These are phyloP conservation scores for Filosporella fistucella DNA, from an alignment of 495 filamentous ascomycete species.

Conservation along the genomic window DNA sequence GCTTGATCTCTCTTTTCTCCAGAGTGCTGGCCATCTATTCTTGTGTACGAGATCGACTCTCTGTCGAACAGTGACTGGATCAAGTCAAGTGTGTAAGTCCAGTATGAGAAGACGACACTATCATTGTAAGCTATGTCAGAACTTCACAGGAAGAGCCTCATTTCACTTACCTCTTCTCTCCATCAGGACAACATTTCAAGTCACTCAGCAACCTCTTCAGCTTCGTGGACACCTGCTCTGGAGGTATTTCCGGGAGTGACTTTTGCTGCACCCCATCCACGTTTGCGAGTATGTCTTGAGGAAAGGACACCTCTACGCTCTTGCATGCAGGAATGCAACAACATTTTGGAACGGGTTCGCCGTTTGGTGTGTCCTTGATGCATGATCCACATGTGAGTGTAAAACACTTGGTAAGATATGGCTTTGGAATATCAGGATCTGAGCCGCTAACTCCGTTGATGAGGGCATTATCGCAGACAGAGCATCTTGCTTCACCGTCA, in stretches of 20 bases:
- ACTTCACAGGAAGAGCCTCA: too few species aligned
- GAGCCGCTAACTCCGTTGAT: neutral
- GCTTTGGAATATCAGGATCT: constrained; percentile 1
- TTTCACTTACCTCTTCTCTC: constrained; percentile 29
- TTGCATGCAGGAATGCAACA: neutral
- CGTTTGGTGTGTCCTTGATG: neutral
- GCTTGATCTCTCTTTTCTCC: constrained; percentile 29
- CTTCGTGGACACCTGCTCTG: constrained; percentile 19
- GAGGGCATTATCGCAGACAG: constrained; percentile 1
- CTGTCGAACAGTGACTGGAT: constrained; percentile 30
- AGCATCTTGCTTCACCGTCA: constrained; percentile 2
- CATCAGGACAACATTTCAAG: constrained; percentile 9
- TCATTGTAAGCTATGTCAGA: too few species aligned
- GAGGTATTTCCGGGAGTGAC: neutral
- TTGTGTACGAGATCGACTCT: constrained; percentile 24
- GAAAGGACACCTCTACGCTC: constrained; percentile 5
- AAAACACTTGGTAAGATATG: constrained; percentile 4
- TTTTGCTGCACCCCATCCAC: neutral
- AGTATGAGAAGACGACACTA: constrained; percentile 43
- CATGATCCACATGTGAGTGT: constrained; percentile 7
- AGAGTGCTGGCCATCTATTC: constrained; percentile 40
- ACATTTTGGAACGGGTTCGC: neutral
- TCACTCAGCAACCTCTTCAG: constrained; percentile 23
- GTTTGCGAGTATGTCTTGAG: too few species aligned
- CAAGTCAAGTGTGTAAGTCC: constrained; percentile 39